Percentiles rank a stretch among this genome's conserved stretches.
Evolutionary conservation across 768 basidiomycete genomes (phyloP).

Genomic region (Lepiota brunneoincarnata): DNA sequence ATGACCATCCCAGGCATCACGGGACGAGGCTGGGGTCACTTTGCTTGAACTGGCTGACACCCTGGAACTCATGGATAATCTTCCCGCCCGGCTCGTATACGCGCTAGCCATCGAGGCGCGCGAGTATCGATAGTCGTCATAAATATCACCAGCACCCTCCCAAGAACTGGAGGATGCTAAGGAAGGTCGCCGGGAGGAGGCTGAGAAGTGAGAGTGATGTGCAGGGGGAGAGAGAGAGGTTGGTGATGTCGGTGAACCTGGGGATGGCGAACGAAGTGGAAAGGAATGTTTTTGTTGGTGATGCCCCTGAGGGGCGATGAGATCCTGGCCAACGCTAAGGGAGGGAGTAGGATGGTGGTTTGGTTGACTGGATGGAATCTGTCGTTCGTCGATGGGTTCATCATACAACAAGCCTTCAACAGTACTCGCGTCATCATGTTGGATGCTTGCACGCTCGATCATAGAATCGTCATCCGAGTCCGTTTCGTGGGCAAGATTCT

Average conservation of each 20-base stretch:
- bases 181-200: constrained; percentile 23
- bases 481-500: constrained; percentile 40
- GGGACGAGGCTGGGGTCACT: background rate
- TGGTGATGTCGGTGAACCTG: constrained; percentile 12
- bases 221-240: constrained; percentile 17
- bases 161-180: constrained; percentile 36
- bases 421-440: constrained; percentile 17
- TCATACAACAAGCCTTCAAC: constrained; percentile 23
- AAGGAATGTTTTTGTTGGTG: background rate
- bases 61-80: background rate
- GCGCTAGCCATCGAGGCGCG: constrained; percentile 50
- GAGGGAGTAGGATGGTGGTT: background rate
- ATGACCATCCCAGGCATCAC: constrained; percentile 5
- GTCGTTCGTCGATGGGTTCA: constrained; percentile 15
- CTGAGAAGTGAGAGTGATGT: background rate
- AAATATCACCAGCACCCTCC: constrained; percentile 72
- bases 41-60: constrained; percentile 1
- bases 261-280: constrained; percentile 4
- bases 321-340: background rate
- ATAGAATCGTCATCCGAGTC: constrained; percentile 30
- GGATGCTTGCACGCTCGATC: background rate
- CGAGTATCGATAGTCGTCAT: constrained; percentile 79
- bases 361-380: background rate
- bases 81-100: background rate
- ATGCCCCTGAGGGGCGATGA: background rate